Evolutionary conservation across 371 early-diverging fungal species (phyloP).

Genomic region (Phascolomyces articulosus): DNA sequence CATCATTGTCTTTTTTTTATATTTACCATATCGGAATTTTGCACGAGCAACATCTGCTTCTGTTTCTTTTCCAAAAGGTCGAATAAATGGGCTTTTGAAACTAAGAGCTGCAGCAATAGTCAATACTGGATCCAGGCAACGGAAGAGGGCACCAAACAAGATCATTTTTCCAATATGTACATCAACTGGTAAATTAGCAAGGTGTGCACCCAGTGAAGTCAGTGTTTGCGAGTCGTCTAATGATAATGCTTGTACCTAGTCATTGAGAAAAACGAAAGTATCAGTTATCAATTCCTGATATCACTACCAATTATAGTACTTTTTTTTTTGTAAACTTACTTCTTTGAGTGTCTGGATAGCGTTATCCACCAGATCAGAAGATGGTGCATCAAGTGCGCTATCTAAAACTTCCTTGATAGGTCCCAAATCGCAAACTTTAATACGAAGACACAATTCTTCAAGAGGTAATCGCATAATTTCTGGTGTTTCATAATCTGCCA

Average conservation of each 20-base stretch:
- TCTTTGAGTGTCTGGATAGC: slow-evolving; percentile 67
- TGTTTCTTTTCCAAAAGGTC: slow-evolving; percentile 74
- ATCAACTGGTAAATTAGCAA: slow-evolving; percentile 88
- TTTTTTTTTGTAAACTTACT: slow-evolving; percentile 24
- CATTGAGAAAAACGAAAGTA: background rate
- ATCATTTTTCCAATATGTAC: slow-evolving; percentile 90
- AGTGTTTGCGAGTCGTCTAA: slow-evolving; percentile 56
- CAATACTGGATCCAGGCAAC: slow-evolving; percentile 80
- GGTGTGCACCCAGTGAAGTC: slow-evolving; percentile 88
- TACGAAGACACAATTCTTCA: slow-evolving; percentile 78
- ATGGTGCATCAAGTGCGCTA: slow-evolving; percentile 81
- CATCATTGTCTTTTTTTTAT: background rate
- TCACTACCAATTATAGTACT: background rate
- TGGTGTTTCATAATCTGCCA: slow-evolving; percentile 73
- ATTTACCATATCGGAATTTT: slow-evolving; percentile 42
- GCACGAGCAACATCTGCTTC: slow-evolving; percentile 61
- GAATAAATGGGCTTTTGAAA: slow-evolving; percentile 71
- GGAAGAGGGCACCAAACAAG: slow-evolving; percentile 79
- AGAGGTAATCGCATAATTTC: slow-evolving; percentile 85
- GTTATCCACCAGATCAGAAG: slow-evolving; percentile 63
- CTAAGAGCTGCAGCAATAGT: slow-evolving; percentile 82
- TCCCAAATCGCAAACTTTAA: slow-evolving; percentile 69
- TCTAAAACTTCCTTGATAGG: slow-evolving; percentile 64
- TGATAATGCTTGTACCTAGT: slow-evolving; percentile 51
- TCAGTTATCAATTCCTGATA: background rate